A percentile compares a stretch with the other conserved stretches of the same genome.
Conservation (phyloP, 2,329 filamentous ascomycete species). For the Ilyonectria destructans region DNA sequence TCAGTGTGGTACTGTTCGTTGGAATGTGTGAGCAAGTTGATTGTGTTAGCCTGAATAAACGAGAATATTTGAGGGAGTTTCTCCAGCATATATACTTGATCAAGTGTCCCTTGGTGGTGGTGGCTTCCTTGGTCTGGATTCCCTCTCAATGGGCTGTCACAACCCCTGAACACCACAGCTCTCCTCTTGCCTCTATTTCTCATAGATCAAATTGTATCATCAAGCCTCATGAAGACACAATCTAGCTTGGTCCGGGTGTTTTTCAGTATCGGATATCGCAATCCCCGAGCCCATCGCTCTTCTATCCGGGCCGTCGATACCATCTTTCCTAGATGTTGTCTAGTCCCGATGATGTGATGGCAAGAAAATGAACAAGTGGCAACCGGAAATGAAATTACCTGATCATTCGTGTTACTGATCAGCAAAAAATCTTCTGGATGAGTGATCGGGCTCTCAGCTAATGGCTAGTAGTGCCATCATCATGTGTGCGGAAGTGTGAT, state of each 20-base stretch:
- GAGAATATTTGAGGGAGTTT: slow-evolving; percentile 47
- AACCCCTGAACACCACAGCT: not conserved
- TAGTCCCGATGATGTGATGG: slow-evolving; percentile 40
- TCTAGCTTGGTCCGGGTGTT: slow-evolving; percentile 15
- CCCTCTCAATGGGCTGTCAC: not conserved
- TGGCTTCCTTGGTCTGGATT: not conserved
- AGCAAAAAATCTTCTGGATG: slow-evolving; percentile 3
- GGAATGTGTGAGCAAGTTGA: slow-evolving; percentile 40
- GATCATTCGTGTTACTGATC: slow-evolving; percentile 29
- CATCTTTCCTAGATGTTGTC: slow-evolving; percentile 27
- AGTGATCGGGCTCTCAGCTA: slow-evolving; percentile 10
- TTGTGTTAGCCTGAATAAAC: slow-evolving; percentile 30
- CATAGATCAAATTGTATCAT: slow-evolving; percentile 38
- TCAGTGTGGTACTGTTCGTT: not conserved
- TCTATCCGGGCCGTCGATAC: not conserved
- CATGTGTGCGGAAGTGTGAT: not conserved
- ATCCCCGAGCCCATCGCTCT: slow-evolving; percentile 32
- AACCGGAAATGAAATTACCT: not conserved
- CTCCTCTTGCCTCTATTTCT: not conserved
- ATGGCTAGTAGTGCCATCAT: slow-evolving; percentile 3
- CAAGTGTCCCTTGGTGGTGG: not conserved
- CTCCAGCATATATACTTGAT: slow-evolving; percentile 35
- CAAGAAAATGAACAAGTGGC: not conserved
- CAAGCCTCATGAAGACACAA: slow-evolving; percentile 43
- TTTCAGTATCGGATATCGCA: slow-evolving; percentile 30